These are phyloP conservation scores for Neurospora cerealis DNA, from an alignment of 495 filamentous ascomycete genomes.

Conservation along the genomic window DNA sequence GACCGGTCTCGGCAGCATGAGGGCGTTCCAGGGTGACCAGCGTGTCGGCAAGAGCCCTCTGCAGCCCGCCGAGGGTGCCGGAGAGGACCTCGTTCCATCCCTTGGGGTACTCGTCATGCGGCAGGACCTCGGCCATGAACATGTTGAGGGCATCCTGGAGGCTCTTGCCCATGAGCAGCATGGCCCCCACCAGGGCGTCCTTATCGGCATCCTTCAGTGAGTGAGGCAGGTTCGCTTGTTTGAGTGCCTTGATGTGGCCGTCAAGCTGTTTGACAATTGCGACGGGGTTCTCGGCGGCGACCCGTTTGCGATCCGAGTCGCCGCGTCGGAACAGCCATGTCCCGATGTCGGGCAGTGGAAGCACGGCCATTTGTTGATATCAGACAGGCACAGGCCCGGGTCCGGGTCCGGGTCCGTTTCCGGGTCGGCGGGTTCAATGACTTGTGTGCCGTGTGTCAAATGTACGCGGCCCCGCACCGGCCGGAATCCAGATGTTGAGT, in stretches of 20 bases:
- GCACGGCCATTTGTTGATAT: conserved; percentile 8
- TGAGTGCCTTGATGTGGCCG: conserved; percentile 10
- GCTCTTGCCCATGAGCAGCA: conserved; percentile 17
- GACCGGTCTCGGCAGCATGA: background rate
- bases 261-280: conserved; percentile 16
- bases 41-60: conserved; percentile 8
- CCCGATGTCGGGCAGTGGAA: conserved; percentile 10
- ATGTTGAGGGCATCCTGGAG: conserved; percentile 19
- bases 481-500: background rate
- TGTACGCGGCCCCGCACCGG: background rate
- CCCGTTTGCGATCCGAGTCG: conserved; percentile 6
- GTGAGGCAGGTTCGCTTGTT: conserved; percentile 8
- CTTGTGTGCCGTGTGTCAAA: background rate
- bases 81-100: conserved; percentile 20
- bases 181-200: conserved; percentile 19
- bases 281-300: conserved; percentile 12
- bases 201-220: conserved; percentile 16
- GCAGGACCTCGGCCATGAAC: conserved; percentile 15
- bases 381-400: background rate
- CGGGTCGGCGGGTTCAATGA: background rate
- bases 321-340: conserved; percentile 18
- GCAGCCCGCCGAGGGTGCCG: conserved; percentile 20
- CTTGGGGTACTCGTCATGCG: conserved; percentile 17
- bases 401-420: background rate
- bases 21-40: conserved; percentile 1